Base-by-base conservation (phyloP, 768 basidiomycete genomes). In the Rhizopogon vinicolor region DNA sequence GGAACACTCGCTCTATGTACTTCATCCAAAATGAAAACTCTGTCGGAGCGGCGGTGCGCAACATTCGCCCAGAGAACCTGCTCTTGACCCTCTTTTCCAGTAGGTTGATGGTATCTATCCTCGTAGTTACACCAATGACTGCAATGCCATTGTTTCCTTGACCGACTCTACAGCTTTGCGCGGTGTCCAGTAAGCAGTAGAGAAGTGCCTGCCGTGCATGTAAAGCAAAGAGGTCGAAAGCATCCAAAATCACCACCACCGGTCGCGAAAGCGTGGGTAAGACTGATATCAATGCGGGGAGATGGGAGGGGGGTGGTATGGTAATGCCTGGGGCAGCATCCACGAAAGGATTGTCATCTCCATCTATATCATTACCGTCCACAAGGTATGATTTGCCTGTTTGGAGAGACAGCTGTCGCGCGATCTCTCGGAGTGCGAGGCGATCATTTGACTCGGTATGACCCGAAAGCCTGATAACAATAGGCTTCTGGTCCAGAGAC, bases 41-140 rank as follows among this genome's bases (percentile, higher is more conserved):
- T 5, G 72, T 63, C 2, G 86, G 84, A 13, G 89, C 82, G 0
- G 84, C 79, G 6, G 91, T 86, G 45, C 91, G 83, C 54, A 95
- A 77, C 63, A 93, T 90, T 53, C 97, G 79, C 33, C 94, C 93
- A 1, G 95, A 98, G 73, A 98, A 99, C 3, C 97, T 84, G 60
- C 93, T 97, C 72, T 98, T 97, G 49, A 99, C 97, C 43, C 97
- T 81, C 69, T 99, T 99, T 69, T 99, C 97, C 16, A 99, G 77
- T 2, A 90, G 72, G 59, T 91, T 89, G 56, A 98, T 80, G 16
- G 92, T 89, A 63, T 98, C 94, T 22, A 95, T 79, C 8, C 94
- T 85, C 33, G 84, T 85, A 1, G 94, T 93, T 10, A 94, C 70
- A 7, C 97, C 97, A 37, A 99, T 75, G 35, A 99, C 86, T 0